Evolutionary conservation across 2,329 filamentous ascomycete species (phyloP).

Genomic region (Magnaporthiopsis incrustans): DNA sequence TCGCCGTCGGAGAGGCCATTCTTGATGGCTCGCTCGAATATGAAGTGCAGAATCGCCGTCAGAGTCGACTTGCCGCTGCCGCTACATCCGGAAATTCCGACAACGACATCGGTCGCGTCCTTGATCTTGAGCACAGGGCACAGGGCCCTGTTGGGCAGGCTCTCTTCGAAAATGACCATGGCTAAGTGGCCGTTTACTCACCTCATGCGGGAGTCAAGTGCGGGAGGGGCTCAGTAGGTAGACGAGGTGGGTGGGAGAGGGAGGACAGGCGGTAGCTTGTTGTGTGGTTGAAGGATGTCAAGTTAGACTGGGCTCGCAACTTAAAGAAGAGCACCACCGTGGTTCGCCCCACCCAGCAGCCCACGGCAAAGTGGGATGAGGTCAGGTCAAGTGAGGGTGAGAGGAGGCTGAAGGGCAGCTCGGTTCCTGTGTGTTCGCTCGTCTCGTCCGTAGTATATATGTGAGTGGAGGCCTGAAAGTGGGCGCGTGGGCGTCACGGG

Average conservation of each 20-base stretch:
- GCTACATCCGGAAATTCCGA: conserved; percentile 4
- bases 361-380: too few species aligned
- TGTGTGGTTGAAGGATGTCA: background rate
- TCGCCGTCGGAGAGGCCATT: background rate
- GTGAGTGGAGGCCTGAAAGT: background rate
- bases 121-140: background rate
- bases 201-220: background rate
- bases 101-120: background rate
- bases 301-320: background rate
- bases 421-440: background rate
- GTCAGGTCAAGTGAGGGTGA: background rate
- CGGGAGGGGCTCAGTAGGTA: background rate
- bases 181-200: background rate
- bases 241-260: too few species aligned
- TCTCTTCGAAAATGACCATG: background rate
- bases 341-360: background rate
- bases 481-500: background rate
- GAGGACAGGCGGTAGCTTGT: background rate
- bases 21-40: background rate
- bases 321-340: background rate
- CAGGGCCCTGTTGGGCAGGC: background rate
- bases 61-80: conserved; percentile 5
- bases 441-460: background rate
- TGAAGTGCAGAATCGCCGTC: background rate
- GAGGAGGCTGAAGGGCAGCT: background rate